Evolutionary conservation across 2,329 filamentous ascomycete species (phyloP).

Genomic region (Pseudogymnoascus sp.): DNA sequence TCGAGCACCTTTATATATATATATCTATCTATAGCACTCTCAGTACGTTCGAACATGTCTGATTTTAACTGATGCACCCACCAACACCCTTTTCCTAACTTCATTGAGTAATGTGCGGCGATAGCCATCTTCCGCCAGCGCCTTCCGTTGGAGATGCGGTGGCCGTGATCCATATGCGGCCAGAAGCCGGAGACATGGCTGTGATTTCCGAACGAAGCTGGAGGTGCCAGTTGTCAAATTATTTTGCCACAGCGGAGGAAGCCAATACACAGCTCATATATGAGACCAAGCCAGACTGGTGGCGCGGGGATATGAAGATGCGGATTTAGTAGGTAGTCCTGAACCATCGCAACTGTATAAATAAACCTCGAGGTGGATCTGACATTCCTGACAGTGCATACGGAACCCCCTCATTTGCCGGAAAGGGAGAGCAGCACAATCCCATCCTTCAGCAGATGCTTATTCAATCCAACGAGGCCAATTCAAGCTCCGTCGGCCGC

Average conservation of each 20-base stretch:
- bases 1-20: neutral
- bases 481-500: conserved; percentile 5
- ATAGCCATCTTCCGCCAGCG: conserved; percentile 7
- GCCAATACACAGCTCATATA: neutral
- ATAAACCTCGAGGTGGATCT: neutral
- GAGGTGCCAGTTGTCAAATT: conserved; percentile 3
- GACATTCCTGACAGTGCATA: neutral
- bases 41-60: neutral
- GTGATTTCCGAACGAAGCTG: neutral
- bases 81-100: too few species aligned
- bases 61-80: too few species aligned
- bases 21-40: neutral
- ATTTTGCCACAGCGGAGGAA: neutral
- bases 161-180: neutral
- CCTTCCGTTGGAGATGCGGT: conserved; percentile 2
- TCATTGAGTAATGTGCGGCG: neutral
- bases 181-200: neutral
- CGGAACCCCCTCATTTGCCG: neutral
- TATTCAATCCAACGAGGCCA: neutral
- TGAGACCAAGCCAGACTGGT: conserved; percentile 5
- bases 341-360: neutral
- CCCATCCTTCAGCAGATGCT: neutral
- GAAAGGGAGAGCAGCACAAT: neutral
- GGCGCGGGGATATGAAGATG: neutral
- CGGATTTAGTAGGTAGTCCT: neutral